A percentile compares a stretch with the other conserved stretches of the same genome.
phyloP scores from a whole-genome alignment of 1,284 basidiomycete species.

The Ceraceosorus guamensis region DNA sequence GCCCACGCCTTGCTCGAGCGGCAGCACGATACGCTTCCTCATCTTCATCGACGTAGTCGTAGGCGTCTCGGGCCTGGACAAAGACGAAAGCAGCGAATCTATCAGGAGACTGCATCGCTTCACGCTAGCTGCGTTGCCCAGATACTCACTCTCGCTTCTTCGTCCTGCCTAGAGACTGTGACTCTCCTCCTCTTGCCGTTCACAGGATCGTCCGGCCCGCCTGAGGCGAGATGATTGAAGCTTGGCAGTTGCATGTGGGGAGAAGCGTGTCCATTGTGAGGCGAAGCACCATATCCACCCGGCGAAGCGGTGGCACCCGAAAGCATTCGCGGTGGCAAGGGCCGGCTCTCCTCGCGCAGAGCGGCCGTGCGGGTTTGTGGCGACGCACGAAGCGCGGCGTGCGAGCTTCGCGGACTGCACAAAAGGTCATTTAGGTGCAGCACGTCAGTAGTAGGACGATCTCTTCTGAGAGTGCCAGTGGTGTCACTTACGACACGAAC shows the following conservation, averaged over 20 bases:
- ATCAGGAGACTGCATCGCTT: neutral
- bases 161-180: neutral
- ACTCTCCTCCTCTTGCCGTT: constrained; percentile 5
- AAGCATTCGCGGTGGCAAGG: neutral
- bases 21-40: constrained; percentile 1
- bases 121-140: neutral
- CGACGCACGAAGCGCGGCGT: neutral
- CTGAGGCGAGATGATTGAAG: constrained; percentile 9
- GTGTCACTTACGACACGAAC: neutral
- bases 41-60: neutral
- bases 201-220: constrained; percentile 2
- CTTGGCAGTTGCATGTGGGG: constrained; percentile 7
- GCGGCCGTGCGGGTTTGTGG: neutral
- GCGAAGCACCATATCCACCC: neutral
- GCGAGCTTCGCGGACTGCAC: neutral
- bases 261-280: constrained; percentile 2
- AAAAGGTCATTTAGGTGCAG: neutral
- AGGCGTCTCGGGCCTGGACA: neutral
- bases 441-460: neutral
- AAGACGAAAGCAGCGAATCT: neutral
- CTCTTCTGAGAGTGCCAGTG: neutral
- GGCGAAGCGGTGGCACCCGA: neutral
- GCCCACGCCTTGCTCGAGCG: neutral
- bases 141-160: neutral
- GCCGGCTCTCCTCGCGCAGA: neutral